Percentiles rank a stretch among this genome's conserved stretches.
Evolutionary conservation across 2,329 filamentous ascomycete species (phyloP).

Genomic region (Zasmidium cellare): DNA sequence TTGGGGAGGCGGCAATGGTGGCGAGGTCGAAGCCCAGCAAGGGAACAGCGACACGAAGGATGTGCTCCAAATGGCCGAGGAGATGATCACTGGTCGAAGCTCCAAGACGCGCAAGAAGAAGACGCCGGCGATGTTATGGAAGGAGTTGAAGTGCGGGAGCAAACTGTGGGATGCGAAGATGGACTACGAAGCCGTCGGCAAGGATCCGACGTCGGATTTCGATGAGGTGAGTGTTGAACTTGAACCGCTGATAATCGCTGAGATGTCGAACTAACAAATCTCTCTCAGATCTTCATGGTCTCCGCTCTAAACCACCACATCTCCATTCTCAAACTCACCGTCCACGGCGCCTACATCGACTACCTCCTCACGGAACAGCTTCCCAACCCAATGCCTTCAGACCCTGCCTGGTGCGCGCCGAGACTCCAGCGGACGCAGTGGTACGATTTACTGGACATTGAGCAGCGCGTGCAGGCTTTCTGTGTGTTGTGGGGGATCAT

Average conservation of each 20-base stretch:
- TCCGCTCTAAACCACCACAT: constrained; percentile 65
- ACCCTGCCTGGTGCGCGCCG: constrained; percentile 53
- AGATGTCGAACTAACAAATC: no score
- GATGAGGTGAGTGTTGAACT: constrained; percentile 48
- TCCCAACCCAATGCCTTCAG: constrained; percentile 28
- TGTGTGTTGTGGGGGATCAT: constrained; percentile 59
- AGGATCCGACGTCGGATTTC: constrained; percentile 37
- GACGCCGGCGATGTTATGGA: constrained; percentile 54
- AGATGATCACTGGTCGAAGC: constrained; percentile 5
- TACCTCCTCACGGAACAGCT: constrained; percentile 50
- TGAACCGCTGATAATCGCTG: no score
- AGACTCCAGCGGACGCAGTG: constrained; percentile 57
- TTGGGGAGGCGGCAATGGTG: constrained; percentile 57
- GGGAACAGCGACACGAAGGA: constrained; percentile 36
- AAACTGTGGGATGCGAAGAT: constrained; percentile 59
- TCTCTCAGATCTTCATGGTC: constrained; percentile 63
- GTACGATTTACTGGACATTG: constrained; percentile 58
- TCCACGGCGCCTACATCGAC: constrained; percentile 59
- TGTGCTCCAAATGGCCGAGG: constrained; percentile 19
- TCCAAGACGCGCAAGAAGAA: constrained; percentile 34
- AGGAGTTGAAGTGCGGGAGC: constrained; percentile 49
- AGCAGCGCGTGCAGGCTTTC: constrained; percentile 58
- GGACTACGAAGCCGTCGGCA: constrained; percentile 59
- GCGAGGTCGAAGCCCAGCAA: constrained; percentile 38
- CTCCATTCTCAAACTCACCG: constrained; percentile 57